phyloP scores from a whole-genome alignment of 2,329 filamentous ascomycete species.

The Neonectria coccinea region DNA sequence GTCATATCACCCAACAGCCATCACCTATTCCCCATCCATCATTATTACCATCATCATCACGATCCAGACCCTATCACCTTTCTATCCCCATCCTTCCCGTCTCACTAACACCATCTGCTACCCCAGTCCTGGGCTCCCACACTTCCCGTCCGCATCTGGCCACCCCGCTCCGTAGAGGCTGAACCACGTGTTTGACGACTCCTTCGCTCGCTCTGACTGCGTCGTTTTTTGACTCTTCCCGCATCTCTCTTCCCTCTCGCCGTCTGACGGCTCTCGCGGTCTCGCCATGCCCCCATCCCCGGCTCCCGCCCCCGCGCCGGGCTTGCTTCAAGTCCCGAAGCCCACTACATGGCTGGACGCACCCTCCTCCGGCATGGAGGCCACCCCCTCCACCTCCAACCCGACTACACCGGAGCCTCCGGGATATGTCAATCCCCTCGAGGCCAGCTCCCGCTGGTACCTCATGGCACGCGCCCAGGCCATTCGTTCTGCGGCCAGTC shows the following conservation, averaged over 20 bases:
- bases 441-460: conserved; percentile 58
- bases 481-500: conserved; percentile 57
- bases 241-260: conserved; percentile 15
- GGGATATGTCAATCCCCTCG: conserved; percentile 59
- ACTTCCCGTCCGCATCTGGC: conserved; percentile 4
- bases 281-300: conserved; percentile 1
- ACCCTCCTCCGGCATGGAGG: conserved; percentile 34
- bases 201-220: conserved; percentile 16
- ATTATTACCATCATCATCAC: neutral
- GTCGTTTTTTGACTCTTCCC: conserved; percentile 10
- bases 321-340: conserved; percentile 5
- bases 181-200: conserved; percentile 41
- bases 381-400: conserved; percentile 44
- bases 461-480: conserved; percentile 57
- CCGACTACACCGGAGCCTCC: conserved; percentile 49
- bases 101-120: conserved; percentile 22
- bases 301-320: conserved; percentile 1
- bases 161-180: conserved; percentile 32
- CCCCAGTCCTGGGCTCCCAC: conserved; percentile 22
- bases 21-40: neutral
- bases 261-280: conserved; percentile 1
- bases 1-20: neutral
- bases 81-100: conserved; percentile 8
- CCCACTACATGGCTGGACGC: conserved; percentile 13
- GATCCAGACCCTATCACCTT: conserved; percentile 4